Base-by-base conservation (phyloP, 805 yeast genomes). In the Danielia reshetovae region DNA sequence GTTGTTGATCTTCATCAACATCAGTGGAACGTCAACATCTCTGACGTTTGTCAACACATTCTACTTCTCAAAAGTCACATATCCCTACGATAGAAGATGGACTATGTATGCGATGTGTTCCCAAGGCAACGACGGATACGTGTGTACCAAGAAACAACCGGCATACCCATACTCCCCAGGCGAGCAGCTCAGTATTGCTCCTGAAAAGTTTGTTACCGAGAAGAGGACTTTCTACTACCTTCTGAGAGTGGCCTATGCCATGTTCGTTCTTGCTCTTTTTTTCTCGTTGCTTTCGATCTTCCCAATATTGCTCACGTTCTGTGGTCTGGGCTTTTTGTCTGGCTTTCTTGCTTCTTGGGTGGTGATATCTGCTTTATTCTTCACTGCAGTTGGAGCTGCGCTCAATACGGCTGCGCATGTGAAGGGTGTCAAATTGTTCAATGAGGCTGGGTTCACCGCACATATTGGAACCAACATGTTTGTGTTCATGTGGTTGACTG, bases 401-500 rank as follows among this genome's bases (percentile, higher is more conserved):
- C 51, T 76, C 35, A 56, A 70, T 23, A 79, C 84, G 4, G 75
- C 79, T 16, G 72, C 67, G n/a, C 76, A 68, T 51, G 76, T 68
- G 7, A 70, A 63, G 47, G 83, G 81, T 5, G 68, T 70, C 33
- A 56, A 67, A 24, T 65, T 65, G 2, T 79, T 77, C 56, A 59
- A 56, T 8, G 46, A 62, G 27, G 65, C 57, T 21, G 74, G 74
- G n/a, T 51, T 57, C 13, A 12, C 36, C 12, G 67, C 82, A 2
- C 53, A 45, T 3, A 26, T 79, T 26, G 81, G 81, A 10, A 53
- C 60, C 7, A 68, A 66, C 27, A 62, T 70, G 55, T 66, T 82
- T 54, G 86, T 77, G 10, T 72, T 81, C 39, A 59, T 77, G 24
- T 85, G 94, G 94, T 56, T 79, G 4, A 55, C 74, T 5, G 69